A percentile compares a stretch with the other conserved stretches of the same genome.
Evolutionary conservation across 2,329 filamentous ascomycete species (phyloP).

Genomic region (Raffaelea deltoideospora): DNA sequence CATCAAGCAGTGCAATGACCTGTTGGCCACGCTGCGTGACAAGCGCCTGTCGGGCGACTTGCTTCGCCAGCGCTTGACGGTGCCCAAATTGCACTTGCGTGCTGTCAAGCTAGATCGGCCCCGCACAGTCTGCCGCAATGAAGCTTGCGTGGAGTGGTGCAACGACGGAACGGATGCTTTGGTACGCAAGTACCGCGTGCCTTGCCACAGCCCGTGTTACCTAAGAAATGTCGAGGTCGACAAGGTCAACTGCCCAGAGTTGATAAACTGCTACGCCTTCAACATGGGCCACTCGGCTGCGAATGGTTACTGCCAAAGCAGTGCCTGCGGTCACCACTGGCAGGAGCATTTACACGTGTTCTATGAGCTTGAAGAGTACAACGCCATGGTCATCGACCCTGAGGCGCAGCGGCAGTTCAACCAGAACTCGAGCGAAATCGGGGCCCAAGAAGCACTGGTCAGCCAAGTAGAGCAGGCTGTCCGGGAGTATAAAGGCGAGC

Average conservation of each 20-base stretch:
- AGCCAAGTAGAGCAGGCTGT: constrained; percentile 11
- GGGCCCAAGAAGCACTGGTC: constrained; percentile 13
- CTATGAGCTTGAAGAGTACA: constrained; percentile 13
- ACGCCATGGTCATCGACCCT: constrained; percentile 11
- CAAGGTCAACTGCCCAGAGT: constrained; percentile 10
- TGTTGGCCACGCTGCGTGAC: constrained; percentile 14
- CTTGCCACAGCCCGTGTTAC: constrained; percentile 18
- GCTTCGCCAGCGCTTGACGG: constrained; percentile 13
- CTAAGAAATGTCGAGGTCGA: constrained; percentile 14
- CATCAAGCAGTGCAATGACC: constrained; percentile 17
- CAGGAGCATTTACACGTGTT: constrained; percentile 21
- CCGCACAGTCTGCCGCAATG: constrained; percentile 17
- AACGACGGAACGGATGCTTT: constrained; percentile 12
- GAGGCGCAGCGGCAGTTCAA: constrained; percentile 13
- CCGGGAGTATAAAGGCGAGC: constrained; percentile 17
- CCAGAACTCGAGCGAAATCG: constrained; percentile 12
- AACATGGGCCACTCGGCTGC: neutral
- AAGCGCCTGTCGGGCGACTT: constrained; percentile 12
- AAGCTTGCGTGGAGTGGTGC: constrained; percentile 14
- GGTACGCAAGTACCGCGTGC: constrained; percentile 14
- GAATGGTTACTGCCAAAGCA: constrained; percentile 11
- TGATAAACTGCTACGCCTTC: constrained; percentile 17
- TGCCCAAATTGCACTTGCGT: constrained; percentile 13
- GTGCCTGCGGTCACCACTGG: constrained; percentile 15
- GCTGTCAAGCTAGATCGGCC: constrained; percentile 12